Base-by-base conservation (phyloP, 108 stramenopile species). In the Stephanodiscus minutulus region DNA sequence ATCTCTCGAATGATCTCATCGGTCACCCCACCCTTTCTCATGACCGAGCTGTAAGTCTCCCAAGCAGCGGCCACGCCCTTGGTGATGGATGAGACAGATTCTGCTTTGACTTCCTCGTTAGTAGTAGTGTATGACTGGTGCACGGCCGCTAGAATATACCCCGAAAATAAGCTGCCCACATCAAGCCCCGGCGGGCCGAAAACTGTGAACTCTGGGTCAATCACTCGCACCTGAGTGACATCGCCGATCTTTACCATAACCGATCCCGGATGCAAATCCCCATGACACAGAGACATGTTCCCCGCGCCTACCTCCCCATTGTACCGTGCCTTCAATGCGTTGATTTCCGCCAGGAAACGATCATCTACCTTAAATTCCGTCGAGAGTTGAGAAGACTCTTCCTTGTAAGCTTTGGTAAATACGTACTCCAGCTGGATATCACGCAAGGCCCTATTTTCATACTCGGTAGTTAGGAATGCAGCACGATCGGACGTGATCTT, bases 161-260 rank as follows among this genome's bases (percentile, higher is more conserved):
- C 88, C n/a, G 83, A 84, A 48, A 88, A 76, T 35, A 90, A 77
- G 55, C 86, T 89, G 55, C 89, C 91, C 36, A 90, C 87, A 86
- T 93, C 91, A 24, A 93, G 70, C 24, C 88, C 90, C 37, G 88
- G 88, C 33, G 92, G 88, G 27, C 90, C 87, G 68, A 88, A 91
- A n/a, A 91, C 82, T 31, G 88, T 87, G 67, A 93, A 93, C 72
- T 93, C 92, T 11, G 92, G 90, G 82, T 93, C 92, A 49, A 93
- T 93, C 24, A 88, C 87, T 49, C 86, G 78, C 49, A 83, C 74
- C 20, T 65, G 68, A 10, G 29, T 59, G 29, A 41, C 76, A 46
- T 71, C 66, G 21, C 73, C 80, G 0, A 50, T 50, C 46, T 80
- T 72, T 0, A 89, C 88, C 92, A 93, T 93, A 61, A 93, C 87